Percentiles rank a stretch among this genome's conserved stretches.
Evolutionary conservation across 306 rosid genomes (phyloP).

Genomic region (Crotalaria pallida): DNA sequence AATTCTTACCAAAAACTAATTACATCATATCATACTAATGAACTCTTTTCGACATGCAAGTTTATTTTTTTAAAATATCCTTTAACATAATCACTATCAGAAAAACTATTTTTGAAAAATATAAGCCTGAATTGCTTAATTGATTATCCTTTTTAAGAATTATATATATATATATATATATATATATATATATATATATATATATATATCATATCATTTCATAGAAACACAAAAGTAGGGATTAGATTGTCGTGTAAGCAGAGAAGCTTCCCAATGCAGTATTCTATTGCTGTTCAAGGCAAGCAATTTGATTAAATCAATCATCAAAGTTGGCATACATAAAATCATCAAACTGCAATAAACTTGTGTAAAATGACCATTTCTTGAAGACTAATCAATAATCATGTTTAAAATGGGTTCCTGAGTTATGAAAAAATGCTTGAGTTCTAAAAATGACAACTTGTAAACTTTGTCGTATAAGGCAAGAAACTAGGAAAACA

Average conservation of each 20-base stretch:
- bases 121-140: too few species aligned
- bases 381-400: neutral
- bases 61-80: too few species aligned
- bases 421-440: neutral
- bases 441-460: neutral
- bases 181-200: too few species aligned
- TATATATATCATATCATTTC: too few species aligned
- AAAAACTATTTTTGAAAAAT: too few species aligned
- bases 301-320: slow-evolving; percentile 7
- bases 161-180: too few species aligned
- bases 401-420: neutral
- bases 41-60: too few species aligned
- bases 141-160: too few species aligned
- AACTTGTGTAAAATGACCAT: too few species aligned
- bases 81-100: too few species aligned
- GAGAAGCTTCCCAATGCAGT: slow-evolving; percentile 2
- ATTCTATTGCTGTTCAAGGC: slow-evolving; percentile 12
- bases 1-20: too few species aligned
- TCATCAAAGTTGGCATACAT: neutral
- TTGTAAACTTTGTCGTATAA: neutral
- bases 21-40: too few species aligned
- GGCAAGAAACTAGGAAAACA: neutral
- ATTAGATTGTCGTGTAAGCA: slow-evolving; percentile 29
- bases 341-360: neutral
- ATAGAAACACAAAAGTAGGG: neutral